Evolutionary conservation across 2,329 filamentous ascomycete genomes (phyloP).

Genomic region (Curvularia sp.): DNA sequence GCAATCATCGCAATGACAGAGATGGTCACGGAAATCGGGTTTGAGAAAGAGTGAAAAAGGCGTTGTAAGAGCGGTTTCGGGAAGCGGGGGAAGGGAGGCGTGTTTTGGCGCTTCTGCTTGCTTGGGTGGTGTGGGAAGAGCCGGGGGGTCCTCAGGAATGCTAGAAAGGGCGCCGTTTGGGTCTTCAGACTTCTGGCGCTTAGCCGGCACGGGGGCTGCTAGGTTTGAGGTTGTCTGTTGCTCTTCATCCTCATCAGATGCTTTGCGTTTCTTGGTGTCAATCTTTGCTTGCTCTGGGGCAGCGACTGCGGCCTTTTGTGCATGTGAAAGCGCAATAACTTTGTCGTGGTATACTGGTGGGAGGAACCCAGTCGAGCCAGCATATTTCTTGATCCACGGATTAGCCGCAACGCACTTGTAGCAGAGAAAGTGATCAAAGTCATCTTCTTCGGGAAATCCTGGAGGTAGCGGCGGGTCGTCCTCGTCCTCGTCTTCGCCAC

Average conservation of each 20-base stretch:
- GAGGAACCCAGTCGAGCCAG: constrained; percentile 79
- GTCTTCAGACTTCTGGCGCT: constrained; percentile 49
- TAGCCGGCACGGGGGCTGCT: constrained; percentile 31
- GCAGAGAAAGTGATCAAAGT: constrained; percentile 89
- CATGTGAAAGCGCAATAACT: constrained; percentile 25
- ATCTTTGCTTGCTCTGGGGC: constrained; percentile 30
- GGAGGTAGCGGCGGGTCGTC: constrained; percentile 74
- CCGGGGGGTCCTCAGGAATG: constrained; percentile 35
- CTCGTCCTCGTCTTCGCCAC: constrained; percentile 61
- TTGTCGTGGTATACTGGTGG: constrained; percentile 67
- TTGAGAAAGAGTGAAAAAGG: constrained; percentile 84
- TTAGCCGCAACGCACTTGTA: constrained; percentile 90
- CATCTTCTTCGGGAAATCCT: constrained; percentile 87
- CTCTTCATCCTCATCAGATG: constrained; percentile 51
- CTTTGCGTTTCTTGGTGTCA: constrained; percentile 56
- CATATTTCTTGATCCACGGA: constrained; percentile 92
- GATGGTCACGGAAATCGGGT: constrained; percentile 76
- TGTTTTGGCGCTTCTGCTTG: constrained; percentile 64
- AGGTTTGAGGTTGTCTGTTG: constrained; percentile 22
- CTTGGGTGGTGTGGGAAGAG: constrained; percentile 40
- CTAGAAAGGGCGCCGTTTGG: constrained; percentile 47
- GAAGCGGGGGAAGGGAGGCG: constrained; percentile 63
- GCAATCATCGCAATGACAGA: constrained; percentile 85
- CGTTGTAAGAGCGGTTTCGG: constrained; percentile 59
- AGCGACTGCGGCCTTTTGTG: constrained; percentile 7